Base-by-base conservation (phyloP, 2,329 filamentous ascomycete species). In the Stagonosporopsis tanaceti region DNA sequence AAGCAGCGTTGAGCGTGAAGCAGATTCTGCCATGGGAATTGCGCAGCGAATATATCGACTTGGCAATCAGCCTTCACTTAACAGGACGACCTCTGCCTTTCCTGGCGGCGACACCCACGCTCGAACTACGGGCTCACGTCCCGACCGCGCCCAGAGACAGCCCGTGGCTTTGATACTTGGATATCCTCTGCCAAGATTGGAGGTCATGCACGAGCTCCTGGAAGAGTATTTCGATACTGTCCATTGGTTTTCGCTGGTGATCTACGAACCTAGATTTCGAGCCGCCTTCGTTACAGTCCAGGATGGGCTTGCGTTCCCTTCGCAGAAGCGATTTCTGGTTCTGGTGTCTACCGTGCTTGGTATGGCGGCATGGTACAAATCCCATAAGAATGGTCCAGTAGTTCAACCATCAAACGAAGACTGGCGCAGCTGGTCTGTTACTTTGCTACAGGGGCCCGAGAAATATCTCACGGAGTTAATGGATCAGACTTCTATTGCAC, bases 161-260 rank as follows among this genome's bases (percentile, higher is more conserved):
- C 62, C 66, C 5, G 67, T 73, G 61, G 61, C 38, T 11, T 32
- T 38, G 0, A 40, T 62, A 2, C 35, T 64, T 1, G 56, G 56
- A 4, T 53, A 52, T 22, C 44, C 64, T 6, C 50, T 79, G 14
- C 77, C 77, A 6, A 39, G 69, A 1, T 57, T 63, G 9, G 58
- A 72, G 1, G 39, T 71, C 6, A 67, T 76, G 39, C 58, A 69
- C n/a, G 53, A 65, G 17, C 64, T 79, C 2, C 45, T 80, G 9
- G 77, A 79, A 52, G 71, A 76, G 17, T 80, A 80, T 46, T 78
- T 80, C 48, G 68, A 74, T 46, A 63, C 76, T 2, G 73, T 81
- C 15, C 78, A 80, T 62, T 81, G 78, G 78, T 80, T 81, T 51
- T 79, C 78, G 15, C 66, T 80, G 4, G 77, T 77, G 1, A 67